phyloP scores from a whole-genome alignment of 371 early-diverging fungal species.

The Syncephalis fuscata region DNA sequence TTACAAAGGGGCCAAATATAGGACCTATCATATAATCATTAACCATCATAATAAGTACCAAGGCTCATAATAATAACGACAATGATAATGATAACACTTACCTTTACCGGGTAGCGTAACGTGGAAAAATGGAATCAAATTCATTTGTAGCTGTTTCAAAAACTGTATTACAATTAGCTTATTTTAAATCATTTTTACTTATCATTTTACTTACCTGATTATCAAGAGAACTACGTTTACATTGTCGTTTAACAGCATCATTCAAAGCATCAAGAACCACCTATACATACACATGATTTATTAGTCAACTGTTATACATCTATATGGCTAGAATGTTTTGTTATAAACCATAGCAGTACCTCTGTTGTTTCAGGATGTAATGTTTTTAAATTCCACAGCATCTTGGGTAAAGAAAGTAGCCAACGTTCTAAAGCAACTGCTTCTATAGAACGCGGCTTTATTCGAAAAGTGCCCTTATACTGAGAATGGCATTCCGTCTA shows the following conservation, averaged over 20 bases:
- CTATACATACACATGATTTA: not conserved
- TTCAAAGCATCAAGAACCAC: constrained; percentile 1
- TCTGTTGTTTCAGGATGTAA: constrained; percentile 23
- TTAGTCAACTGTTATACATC: too few species aligned
- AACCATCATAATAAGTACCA: not conserved
- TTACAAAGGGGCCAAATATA: constrained; percentile 6
- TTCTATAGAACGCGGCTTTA: not conserved
- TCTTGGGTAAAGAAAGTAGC: constrained; percentile 27
- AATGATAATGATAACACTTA: not conserved
- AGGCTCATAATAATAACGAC: not conserved
- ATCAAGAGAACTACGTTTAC: constrained; percentile 1
- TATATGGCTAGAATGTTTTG: too few species aligned
- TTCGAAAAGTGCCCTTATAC: not conserved
- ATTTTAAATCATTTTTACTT: too few species aligned
- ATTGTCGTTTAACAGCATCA: constrained; percentile 2
- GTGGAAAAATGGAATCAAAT: constrained; percentile 4
- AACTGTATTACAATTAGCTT: not conserved
- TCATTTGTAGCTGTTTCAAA: constrained; percentile 3
- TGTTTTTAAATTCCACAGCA: constrained; percentile 29
- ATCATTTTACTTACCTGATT: constrained; percentile 2
- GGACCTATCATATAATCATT: constrained; percentile 2
- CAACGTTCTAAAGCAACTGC: constrained; percentile 6
- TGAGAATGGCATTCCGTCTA: too few species aligned
- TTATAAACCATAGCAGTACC: constrained; percentile 9
- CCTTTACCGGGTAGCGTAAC: constrained; percentile 4